Evolutionary conservation across 768 basidiomycete genomes (phyloP), one percentile per base, ranked within the genome.

Genomic region (Russula virescens): DNA sequence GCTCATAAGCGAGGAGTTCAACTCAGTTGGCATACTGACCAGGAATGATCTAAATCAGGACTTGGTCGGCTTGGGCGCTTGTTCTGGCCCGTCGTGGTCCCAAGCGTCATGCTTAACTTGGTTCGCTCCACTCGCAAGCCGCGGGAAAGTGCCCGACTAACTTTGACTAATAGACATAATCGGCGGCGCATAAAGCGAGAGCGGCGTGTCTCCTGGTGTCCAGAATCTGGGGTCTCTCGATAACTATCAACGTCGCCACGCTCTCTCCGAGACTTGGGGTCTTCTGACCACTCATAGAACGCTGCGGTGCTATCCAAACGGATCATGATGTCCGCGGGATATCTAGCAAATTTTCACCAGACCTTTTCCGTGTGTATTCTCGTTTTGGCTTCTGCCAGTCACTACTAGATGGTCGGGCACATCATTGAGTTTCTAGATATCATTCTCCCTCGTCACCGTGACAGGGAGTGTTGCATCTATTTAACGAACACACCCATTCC

Each of bases 241-340:
- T 59, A 25, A 7, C 18, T 59, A 25, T 9, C 18, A 48, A 13
- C 14, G 26, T 49, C 21, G 10, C 26, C 1, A 21, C 25, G 13
- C 46, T 7, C 18, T 2, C 18, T 14, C 9, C n/a, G n/a, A n/a
- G n/a, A n/a, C n/a, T n/a, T n/a, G n/a, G 2, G 46, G 46, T n/a
- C 53, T 9, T 34, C 35, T 34, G 38, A 28, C 25, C 8, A 11
- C 34, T 10, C 19, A 10, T 25, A 9, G 35, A 13, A 25, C 16
- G 18, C 14, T 25, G 21, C 54, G 38, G 60, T 40, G n/a, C 38
- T 34, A 18, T 42, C 60, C 40, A 49, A 55, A 55, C 55, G 40
- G 28, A 46, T 23, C 25, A 61, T 5, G 54, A 49, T 49, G 53
- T 54, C 62, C 62, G 51, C 62, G 57, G 62, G 21, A 19, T 51